Percentiles rank a stretch among this genome's conserved stretches.
Conservation (phyloP, 331 rosid species). For the Telfairia occidentalis region DNA sequence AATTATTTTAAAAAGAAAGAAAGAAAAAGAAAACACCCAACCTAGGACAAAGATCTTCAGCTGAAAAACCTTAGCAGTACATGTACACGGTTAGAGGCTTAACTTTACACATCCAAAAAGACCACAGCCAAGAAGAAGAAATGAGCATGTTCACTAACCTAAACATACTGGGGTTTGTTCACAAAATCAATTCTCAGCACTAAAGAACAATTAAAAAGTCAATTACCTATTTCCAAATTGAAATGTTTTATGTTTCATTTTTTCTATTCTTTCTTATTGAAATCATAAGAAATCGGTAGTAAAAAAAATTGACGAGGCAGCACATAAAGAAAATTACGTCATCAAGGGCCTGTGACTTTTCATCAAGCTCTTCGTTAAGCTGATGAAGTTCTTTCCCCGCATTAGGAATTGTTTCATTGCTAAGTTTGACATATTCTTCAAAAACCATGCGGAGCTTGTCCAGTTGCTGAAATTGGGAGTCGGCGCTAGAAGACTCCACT, state of each 20-base stretch:
- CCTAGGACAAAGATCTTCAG: neutral
- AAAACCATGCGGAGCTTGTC: conserved; percentile 75
- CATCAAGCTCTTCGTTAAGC: conserved; percentile 55
- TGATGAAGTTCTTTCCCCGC: conserved; percentile 55
- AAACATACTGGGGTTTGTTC: too few species aligned
- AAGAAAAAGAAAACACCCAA: neutral
- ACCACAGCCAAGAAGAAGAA: neutral
- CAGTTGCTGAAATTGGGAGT: conserved; percentile 75
- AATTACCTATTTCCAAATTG: neutral
- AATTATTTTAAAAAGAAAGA: too few species aligned
- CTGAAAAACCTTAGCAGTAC: neutral
- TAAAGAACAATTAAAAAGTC: neutral
- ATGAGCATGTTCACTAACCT: neutral
- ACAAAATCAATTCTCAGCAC: neutral
- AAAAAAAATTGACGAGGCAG: conserved; percentile 6
- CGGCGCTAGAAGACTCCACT: conserved; percentile 52
- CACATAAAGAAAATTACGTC: conserved; percentile 50
- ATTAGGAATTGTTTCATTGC: conserved; percentile 66
- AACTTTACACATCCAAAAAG: neutral
- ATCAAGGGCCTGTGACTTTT: conserved; percentile 65
- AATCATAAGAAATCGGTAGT: neutral
- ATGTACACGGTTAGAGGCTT: neutral
- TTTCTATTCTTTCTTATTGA: neutral
- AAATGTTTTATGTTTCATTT: neutral
- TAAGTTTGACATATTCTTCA: conserved; percentile 71